Evolutionary conservation across 805 yeast species (phyloP), one percentile per base, ranked within the genome.

Genomic region (Candida patagonica): DNA sequence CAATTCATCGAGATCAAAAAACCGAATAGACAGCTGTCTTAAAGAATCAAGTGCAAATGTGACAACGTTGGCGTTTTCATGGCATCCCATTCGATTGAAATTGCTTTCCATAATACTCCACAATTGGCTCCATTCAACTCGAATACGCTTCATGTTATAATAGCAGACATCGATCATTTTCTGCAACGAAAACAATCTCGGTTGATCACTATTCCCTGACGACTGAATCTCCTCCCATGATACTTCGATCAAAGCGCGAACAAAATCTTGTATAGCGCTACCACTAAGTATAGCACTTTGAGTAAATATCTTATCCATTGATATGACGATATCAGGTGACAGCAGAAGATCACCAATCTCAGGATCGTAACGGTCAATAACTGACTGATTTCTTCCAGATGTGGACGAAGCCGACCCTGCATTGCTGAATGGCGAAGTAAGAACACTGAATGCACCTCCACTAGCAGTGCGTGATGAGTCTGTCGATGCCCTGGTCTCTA

Each of bases 91-190:
- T 35, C 69, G 73, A 48, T 85, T 84, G 64, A 92, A 92, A 31
- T 84, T 83, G 42, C 74, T 83, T 12, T 95, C 95, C 83, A 92
- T 83, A 7, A 84, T 81, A 12, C 82, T 74, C 99, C 99, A 92
- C 43, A 92, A 68, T 40, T 85, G 89, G 5, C 95, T 76, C 96
- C 98, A 92, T 62, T 94, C 96, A 45, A 92, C 78, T 59, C 95
- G 76, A 52, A 92, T 88, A 66, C 98, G 82, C 37, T 78, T 78
- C 96, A 92, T 92, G 59, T 94, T 94, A 66, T 94, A 92, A 61
- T 92, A 89, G 62, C 96, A 89, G 31, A 92, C 94, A 61, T 94
- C 98, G 38, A 92, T 95, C 70, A 92, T 83, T 57, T 92, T 92
- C 56, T 87, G 97, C 47, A 92, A 65, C 0, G 97, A 84, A 56